Evolutionary conservation across 208 protist genomes (phyloP).

Genomic region (Lotmaria passim): DNA sequence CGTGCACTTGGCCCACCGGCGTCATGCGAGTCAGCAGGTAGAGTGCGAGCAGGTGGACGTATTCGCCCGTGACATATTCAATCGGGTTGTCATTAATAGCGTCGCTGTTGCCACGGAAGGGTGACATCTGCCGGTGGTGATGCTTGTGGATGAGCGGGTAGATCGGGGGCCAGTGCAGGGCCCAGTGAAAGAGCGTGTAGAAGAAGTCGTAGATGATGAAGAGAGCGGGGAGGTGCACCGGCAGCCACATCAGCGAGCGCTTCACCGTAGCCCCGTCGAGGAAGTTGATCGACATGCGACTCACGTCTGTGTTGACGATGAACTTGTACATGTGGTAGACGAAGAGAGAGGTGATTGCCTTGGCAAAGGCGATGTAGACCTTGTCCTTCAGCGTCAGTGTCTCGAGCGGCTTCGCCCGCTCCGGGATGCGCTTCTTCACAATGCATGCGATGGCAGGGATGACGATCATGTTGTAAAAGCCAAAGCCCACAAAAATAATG

Average conservation of each 20-base stretch:
- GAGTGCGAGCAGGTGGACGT: constrained; percentile 83
- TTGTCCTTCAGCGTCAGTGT: constrained; percentile 57
- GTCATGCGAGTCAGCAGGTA: constrained; percentile 73
- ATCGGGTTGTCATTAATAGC: constrained; percentile 93
- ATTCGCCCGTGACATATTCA: constrained; percentile 91
- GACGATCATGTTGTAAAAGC: constrained; percentile 60
- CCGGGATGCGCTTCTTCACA: constrained; percentile 48
- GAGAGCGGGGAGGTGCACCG: constrained; percentile 54
- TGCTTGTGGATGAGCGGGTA: constrained; percentile 92
- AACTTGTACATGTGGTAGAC: constrained; percentile 73
- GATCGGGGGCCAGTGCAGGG: constrained; percentile 82
- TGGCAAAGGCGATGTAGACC: constrained; percentile 59
- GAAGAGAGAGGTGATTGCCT: constrained; percentile 64
- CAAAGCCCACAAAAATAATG: constrained; percentile 67
- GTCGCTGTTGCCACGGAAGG: constrained; percentile 89
- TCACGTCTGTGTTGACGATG: constrained; percentile 45
- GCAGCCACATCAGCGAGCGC: constrained; percentile 54
- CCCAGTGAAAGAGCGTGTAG: constrained; percentile 90
- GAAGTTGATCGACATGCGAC: constrained; percentile 54
- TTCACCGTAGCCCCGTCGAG: constrained; percentile 26
- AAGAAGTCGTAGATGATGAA: constrained; percentile 93
- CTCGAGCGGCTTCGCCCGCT: constrained; percentile 46
- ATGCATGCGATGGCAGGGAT: constrained; percentile 48
- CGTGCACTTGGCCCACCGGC: constrained; percentile 66
- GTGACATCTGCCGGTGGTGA: constrained; percentile 90